These are phyloP conservation scores for Trichaptum fuscoviolaceum DNA, from an alignment of 768 basidiomycete genomes.

Conservation along the genomic window DNA sequence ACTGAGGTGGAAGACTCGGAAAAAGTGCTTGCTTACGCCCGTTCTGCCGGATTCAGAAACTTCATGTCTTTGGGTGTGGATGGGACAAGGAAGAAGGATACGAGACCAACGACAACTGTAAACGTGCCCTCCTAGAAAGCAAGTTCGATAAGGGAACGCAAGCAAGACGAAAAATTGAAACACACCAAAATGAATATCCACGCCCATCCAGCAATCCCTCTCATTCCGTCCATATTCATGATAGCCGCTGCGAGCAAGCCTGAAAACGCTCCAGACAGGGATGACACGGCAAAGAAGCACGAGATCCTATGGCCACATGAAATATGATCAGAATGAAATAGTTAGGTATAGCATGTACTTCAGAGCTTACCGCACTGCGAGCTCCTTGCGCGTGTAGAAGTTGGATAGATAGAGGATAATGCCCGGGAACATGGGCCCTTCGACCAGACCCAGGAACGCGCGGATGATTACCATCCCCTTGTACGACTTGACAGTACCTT, in stretches of 20 bases:
- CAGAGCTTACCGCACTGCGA: conserved; percentile 23
- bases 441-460: conserved; percentile 46
- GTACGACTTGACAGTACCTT: conserved; percentile 48
- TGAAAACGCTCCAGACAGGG: conserved; percentile 54
- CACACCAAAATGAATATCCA: conserved; percentile 62
- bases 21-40: conserved; percentile 33
- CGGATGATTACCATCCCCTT: conserved; percentile 49
- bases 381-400: conserved; percentile 23
- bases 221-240: conserved; percentile 45
- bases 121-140: conserved; percentile 49
- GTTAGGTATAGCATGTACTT: too few relatives aligned
- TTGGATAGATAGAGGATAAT: conserved; percentile 22
- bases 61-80: conserved; percentile 35
- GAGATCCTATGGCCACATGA: conserved; percentile 17
- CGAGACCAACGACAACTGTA: conserved; percentile 51
- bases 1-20: background rate
- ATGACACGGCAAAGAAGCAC: conserved; percentile 39
- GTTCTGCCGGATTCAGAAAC: conserved; percentile 50
- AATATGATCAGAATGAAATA: too few relatives aligned
- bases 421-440: conserved; percentile 48
- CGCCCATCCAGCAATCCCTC: conserved; percentile 53
- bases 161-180: background rate
- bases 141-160: background rate
- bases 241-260: conserved; percentile 61
- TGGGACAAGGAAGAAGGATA: conserved; percentile 46